These are phyloP conservation scores for Scutellospora calospora DNA, from an alignment of 371 early-diverging fungal species.

Conservation along the genomic window DNA sequence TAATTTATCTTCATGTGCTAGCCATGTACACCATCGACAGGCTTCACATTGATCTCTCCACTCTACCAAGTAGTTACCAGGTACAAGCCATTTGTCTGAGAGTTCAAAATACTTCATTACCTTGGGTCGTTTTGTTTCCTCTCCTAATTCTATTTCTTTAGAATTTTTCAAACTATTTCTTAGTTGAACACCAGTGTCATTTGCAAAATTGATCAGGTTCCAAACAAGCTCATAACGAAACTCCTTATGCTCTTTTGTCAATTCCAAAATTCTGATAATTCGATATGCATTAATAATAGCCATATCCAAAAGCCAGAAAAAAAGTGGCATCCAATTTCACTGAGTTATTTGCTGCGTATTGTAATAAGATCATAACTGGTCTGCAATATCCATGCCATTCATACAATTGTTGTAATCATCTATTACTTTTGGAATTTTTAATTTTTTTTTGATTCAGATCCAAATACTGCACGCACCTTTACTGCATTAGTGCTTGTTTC, in stretches of 20 bases:
- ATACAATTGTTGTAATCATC: conserved; percentile 48
- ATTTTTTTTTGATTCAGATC: not conserved
- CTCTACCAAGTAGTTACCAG: not conserved
- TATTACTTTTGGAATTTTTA: conserved; percentile 6
- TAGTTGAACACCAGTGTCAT: not conserved
- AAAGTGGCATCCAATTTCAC: conserved; percentile 46
- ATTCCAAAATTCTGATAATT: not conserved
- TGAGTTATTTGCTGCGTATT: conserved; percentile 37
- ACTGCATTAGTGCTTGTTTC: conserved; percentile 33
- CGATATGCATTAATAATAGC: conserved; percentile 37
- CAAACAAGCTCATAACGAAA: not conserved
- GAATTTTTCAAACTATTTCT: not conserved
- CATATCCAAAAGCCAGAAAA: conserved; percentile 48
- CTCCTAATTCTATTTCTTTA: not conserved
- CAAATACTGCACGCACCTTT: conserved; percentile 44
- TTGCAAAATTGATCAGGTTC: not conserved
- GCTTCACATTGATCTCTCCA: not conserved
- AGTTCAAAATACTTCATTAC: not conserved
- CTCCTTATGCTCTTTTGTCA: not conserved
- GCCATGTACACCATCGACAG: not conserved
- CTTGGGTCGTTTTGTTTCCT: too few relatives aligned
- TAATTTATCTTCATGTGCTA: too few relatives aligned
- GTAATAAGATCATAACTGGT: conserved; percentile 48
- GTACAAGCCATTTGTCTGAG: not conserved
- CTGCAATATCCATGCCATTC: conserved; percentile 48